phyloP scores from a whole-genome alignment of 768 basidiomycete genomes.

The Russula abietina region DNA sequence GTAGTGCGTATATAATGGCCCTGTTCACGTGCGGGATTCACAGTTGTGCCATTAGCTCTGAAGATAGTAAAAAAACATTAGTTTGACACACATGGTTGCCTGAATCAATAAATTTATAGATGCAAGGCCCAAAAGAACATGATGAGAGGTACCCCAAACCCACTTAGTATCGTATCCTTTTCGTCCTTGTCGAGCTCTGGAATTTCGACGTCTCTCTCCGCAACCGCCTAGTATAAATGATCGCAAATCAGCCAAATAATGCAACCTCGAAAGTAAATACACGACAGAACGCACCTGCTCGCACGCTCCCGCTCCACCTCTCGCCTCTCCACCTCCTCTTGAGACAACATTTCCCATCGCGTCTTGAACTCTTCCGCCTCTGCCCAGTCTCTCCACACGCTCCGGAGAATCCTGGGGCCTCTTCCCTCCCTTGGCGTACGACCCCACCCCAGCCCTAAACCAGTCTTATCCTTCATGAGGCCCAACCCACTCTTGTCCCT shows the following conservation, averaged over 20 bases:
- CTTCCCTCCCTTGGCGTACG: slow-evolving; percentile 71
- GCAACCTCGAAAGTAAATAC: background rate
- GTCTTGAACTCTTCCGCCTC: slow-evolving; percentile 90
- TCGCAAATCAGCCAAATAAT: slow-evolving; percentile 1
- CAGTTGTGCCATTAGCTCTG: background rate
- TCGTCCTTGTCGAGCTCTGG: slow-evolving; percentile 36
- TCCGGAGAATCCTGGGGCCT: slow-evolving; percentile 75
- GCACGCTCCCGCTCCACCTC: slow-evolving; percentile 85
- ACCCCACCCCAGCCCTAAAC: slow-evolving; percentile 69
- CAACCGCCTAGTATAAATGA: slow-evolving; percentile 40
- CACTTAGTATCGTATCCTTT: slow-evolving; percentile 26
- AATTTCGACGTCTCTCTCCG: slow-evolving; percentile 64
- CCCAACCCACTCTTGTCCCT: slow-evolving; percentile 48
- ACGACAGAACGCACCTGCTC: slow-evolving; percentile 47
- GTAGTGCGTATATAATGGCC: slow-evolving; percentile 3
- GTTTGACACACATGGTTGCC: background rate
- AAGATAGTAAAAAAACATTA: background rate
- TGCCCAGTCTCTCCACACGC: slow-evolving; percentile 94
- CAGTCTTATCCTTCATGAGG: slow-evolving; percentile 75
- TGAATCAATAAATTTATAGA: background rate
- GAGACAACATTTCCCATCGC: slow-evolving; percentile 74
- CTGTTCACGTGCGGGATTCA: background rate
- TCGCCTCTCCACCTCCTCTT: slow-evolving; percentile 87
- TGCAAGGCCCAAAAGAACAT: background rate
- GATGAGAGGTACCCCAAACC: background rate